Conservation (phyloP, 352 stramenopile genomes). For the Phytophthora citricola region DNA sequence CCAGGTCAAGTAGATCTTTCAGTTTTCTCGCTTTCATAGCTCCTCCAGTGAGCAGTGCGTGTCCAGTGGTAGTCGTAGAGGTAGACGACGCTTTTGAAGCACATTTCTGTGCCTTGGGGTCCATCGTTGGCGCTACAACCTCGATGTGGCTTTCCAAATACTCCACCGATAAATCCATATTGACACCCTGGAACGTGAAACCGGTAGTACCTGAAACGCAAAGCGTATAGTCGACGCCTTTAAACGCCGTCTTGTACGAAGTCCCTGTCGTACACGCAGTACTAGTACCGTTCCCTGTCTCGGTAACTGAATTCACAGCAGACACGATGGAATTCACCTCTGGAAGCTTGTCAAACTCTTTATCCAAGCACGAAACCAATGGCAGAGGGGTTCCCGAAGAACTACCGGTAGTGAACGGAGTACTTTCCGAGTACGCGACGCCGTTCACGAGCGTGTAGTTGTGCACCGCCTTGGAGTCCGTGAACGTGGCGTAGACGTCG, state of each 20-base stretch:
- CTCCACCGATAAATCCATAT: constrained; percentile 25
- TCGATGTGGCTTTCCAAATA: constrained; percentile 22
- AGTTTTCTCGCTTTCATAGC: constrained; percentile 10
- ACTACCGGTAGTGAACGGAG: constrained; percentile 4
- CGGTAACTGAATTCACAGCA: constrained; percentile 1
- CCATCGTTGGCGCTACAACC: constrained; percentile 4
- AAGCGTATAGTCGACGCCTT: constrained; percentile 12
- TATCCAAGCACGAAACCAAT: constrained; percentile 1
- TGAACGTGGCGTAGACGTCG: constrained; percentile 34
- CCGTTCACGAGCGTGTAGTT: constrained; percentile 46
- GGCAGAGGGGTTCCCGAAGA: neutral
- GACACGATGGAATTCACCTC: constrained; percentile 1
- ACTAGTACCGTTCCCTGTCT: neutral
- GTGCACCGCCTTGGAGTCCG: constrained; percentile 19
- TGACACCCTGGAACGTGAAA: constrained; percentile 22
- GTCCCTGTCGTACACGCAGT: constrained; percentile 4
- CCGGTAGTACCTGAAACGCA: constrained; percentile 14
- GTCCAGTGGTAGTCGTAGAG: neutral
- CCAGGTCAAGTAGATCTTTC: constrained; percentile 5
- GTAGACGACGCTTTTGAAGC: constrained; percentile 2
- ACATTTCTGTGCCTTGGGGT: constrained; percentile 1
- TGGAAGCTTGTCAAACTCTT: constrained; percentile 6
- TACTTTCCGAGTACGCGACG: constrained; percentile 24
- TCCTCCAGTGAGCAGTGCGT: constrained; percentile 1
- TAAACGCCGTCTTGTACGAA: constrained; percentile 17